Evolutionary conservation across 129 eudicot genomes (phyloP), one percentile per base, ranked within the genome.

Genomic region (Flaveria bidentis): DNA sequence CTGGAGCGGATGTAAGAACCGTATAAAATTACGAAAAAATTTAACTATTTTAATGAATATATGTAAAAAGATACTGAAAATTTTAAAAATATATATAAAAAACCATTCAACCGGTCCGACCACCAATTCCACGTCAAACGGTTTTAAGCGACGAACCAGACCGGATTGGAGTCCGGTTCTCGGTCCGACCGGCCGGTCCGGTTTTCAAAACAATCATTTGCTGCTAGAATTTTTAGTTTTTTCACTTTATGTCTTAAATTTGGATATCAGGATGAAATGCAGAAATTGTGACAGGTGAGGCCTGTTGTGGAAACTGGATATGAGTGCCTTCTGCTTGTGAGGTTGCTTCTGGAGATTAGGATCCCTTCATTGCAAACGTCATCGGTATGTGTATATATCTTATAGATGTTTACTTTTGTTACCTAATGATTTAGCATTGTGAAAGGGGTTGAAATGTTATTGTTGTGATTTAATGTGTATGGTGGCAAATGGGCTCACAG

Each of bases 221-320:
- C 13, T 30, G 1, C 28, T 62, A 56, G 10, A 62, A 63, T 63
- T 28, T 20, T 15, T 63, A 15, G 0, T 30, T 63, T 63, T 45
- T 45, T 55, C 4, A 8, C 28, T n/a, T 2, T 28, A 28, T 62
- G 45, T 9, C 12, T 15, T 28, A 30, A 1, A 6, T 1, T 72
- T 55, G 46, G 18, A 33, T 69, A 53, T 46, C 57, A 55, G 26
- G 26, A 8, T 63, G 45, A 25, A 17, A 55, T 28, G 41, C 23
- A 62, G 30, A 41, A 65, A 14, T 55, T 77, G 25, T 84, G 79
- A 74, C 89, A 94, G 97, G 93, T 94, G 77, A 83, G 97, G 26
- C 98, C 98, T 47, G 97, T 94, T 20, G 98, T 94, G 71, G 98
- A 94, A 94, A 94, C 98, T 72, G 98, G 98, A 75, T 94, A 94